phyloP scores from a whole-genome alignment of 306 rosid genomes.

The Vachellia pachyceras region DNA sequence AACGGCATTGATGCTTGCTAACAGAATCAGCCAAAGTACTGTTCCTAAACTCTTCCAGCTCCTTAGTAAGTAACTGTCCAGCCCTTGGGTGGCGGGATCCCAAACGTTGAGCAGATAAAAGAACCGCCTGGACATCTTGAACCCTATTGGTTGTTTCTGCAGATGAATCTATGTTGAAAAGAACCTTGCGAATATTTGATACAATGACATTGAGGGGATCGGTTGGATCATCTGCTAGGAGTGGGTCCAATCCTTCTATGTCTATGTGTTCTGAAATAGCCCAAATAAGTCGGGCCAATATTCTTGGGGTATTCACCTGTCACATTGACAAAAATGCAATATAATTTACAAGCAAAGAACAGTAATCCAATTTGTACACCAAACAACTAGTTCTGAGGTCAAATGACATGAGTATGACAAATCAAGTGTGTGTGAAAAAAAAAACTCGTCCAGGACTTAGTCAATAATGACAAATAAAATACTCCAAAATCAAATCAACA shows the following conservation, averaged over 20 bases:
- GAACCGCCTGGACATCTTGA: conserved; percentile 96
- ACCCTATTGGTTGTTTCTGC: conserved; percentile 92
- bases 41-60: conserved; percentile 90
- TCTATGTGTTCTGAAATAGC: conserved; percentile 93
- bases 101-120: conserved; percentile 85
- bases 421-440: conserved; percentile 22
- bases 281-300: conserved; percentile 93
- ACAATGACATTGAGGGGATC: conserved; percentile 89
- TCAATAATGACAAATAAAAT: neutral
- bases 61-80: conserved; percentile 84
- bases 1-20: conserved; percentile 92
- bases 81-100: conserved; percentile 96
- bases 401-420: neutral
- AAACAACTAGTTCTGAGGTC: neutral
- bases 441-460: conserved; percentile 2
- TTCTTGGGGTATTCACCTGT: conserved; percentile 93
- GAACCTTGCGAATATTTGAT: conserved; percentile 82
- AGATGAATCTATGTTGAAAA: conserved; percentile 75
- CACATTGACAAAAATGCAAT: conserved; percentile 41
- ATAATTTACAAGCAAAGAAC: neutral
- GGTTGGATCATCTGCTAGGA: conserved; percentile 97
- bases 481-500: neutral
- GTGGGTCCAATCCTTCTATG: conserved; percentile 97
- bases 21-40: conserved; percentile 87
- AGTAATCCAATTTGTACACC: neutral